Percentiles rank a stretch among this genome's conserved stretches.
Evolutionary conservation across 371 early-diverging fungal species (phyloP).

Genomic region (Syncephalis plumigaleata): DNA sequence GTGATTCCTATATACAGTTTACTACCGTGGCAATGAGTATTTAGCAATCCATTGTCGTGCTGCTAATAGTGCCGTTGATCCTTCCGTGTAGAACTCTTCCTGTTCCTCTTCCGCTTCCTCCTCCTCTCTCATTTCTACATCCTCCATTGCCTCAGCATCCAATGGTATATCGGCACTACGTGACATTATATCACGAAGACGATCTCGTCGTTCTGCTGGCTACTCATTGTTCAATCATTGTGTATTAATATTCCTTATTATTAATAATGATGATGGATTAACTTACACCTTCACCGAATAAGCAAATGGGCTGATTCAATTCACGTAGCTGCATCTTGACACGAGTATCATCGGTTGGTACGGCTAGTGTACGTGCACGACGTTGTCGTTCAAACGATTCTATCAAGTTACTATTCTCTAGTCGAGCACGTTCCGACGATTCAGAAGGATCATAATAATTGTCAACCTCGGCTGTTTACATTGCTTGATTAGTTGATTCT

Average conservation of each 20-base stretch:
- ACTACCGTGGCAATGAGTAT: slow-evolving; percentile 62
- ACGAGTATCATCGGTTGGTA: slow-evolving; percentile 80
- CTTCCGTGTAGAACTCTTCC: slow-evolving; percentile 83
- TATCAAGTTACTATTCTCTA: slow-evolving; percentile 47
- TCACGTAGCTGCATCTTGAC: slow-evolving; percentile 63
- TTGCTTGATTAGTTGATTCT: too few relatives aligned
- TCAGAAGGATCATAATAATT: not conserved
- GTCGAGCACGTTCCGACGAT: not conserved
- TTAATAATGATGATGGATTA: not conserved
- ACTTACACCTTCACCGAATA: slow-evolving; percentile 87
- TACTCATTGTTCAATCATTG: slow-evolving; percentile 10
- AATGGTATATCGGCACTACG: slow-evolving; percentile 16
- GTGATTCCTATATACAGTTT: not conserved
- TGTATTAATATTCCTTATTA: not conserved
- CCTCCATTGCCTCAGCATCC: slow-evolving; percentile 15
- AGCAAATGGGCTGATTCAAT: slow-evolving; percentile 66
- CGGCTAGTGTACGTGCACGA: slow-evolving; percentile 59
- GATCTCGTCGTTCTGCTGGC: slow-evolving; percentile 79
- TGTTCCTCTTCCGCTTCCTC: slow-evolving; percentile 29
- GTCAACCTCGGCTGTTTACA: not conserved
- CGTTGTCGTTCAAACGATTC: slow-evolving; percentile 75
- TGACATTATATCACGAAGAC: slow-evolving; percentile 56
- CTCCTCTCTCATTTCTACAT: slow-evolving; percentile 21
- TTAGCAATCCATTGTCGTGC: slow-evolving; percentile 55
- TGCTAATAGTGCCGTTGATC: slow-evolving; percentile 42